phyloP scores from a whole-genome alignment of 1,139 yeast species.

The Arxiozyma heterogenica region DNA sequence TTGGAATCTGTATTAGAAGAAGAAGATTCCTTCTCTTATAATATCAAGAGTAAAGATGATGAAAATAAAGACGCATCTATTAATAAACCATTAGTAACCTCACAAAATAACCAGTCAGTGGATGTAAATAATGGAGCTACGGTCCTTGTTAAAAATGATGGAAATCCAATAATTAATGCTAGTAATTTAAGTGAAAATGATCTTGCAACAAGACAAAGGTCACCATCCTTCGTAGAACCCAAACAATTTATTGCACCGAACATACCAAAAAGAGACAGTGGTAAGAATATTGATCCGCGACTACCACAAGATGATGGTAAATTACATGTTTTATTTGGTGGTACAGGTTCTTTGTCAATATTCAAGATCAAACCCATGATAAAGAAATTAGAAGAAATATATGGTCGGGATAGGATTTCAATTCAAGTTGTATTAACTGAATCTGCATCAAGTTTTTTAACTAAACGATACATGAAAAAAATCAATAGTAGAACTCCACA shows the following conservation, averaged over 20 bases:
- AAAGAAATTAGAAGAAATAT: constrained; percentile 67
- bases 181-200: neutral
- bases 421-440: constrained; percentile 76
- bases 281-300: constrained; percentile 61
- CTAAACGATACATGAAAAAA: constrained; percentile 33
- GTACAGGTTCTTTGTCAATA: constrained; percentile 81
- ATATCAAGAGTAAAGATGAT: neutral
- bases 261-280: constrained; percentile 36
- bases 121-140: neutral
- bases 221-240: neutral
- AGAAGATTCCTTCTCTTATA: neutral
- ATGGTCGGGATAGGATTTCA: constrained; percentile 58
- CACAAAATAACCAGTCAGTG: neutral
- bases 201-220: neutral
- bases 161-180: neutral
- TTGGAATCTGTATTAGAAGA: constrained; percentile 22
- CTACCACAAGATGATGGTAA: constrained; percentile 89
- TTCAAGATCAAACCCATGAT: constrained; percentile 68
- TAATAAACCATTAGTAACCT: neutral
- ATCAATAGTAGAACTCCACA: constrained; percentile 3
- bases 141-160: neutral
- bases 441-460: constrained; percentile 73
- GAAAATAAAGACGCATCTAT: neutral
- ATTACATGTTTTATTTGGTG: constrained; percentile 76
- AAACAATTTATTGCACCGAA: constrained; percentile 19